phyloP scores from a whole-genome alignment of 768 basidiomycete genomes.

The Xanthoconium purpureum region DNA sequence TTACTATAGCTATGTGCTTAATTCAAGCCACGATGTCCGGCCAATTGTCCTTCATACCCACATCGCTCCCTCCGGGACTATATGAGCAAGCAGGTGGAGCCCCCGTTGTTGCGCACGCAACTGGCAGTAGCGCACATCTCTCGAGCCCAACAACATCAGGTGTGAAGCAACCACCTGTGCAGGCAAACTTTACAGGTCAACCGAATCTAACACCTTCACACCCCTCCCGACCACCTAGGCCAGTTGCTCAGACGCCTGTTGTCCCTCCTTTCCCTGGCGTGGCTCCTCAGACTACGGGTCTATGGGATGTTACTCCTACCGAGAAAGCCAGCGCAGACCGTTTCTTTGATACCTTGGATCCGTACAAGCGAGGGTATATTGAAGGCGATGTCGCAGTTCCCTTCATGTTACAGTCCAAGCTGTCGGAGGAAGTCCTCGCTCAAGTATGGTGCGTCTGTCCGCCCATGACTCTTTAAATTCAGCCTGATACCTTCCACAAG shows the following conservation, averaged over 20 bases:
- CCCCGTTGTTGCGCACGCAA: constrained; percentile 47
- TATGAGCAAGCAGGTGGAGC: constrained; percentile 76
- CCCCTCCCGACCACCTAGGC: constrained; percentile 21
- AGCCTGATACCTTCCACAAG: constrained; percentile 38
- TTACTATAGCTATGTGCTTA: constrained; percentile 94
- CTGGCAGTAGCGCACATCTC: constrained; percentile 58
- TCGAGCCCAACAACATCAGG: constrained; percentile 55
- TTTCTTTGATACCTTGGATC: constrained; percentile 82
- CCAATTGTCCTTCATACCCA: constrained; percentile 67
- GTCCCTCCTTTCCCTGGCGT: constrained; percentile 31
- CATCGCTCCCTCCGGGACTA: constrained; percentile 72
- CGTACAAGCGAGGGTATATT: constrained; percentile 69
- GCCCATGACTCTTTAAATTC: neutral
- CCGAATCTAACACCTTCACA: constrained; percentile 20
- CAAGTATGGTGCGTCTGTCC: constrained; percentile 72
- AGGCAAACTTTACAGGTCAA: constrained; percentile 49
- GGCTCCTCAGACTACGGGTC: constrained; percentile 25
- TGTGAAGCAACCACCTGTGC: constrained; percentile 63
- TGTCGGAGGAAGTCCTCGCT: constrained; percentile 82
- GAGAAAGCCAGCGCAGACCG: constrained; percentile 79
- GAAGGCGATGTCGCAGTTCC: constrained; percentile 94
- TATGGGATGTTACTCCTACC: constrained; percentile 80
- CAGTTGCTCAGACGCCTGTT: constrained; percentile 18
- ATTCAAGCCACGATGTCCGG: constrained; percentile 91
- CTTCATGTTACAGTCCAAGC: constrained; percentile 88